Percentiles rank a stretch among this genome's conserved stretches.
phyloP scores from a whole-genome alignment of 768 basidiomycete species.

The Pulveroboletus sp. region DNA sequence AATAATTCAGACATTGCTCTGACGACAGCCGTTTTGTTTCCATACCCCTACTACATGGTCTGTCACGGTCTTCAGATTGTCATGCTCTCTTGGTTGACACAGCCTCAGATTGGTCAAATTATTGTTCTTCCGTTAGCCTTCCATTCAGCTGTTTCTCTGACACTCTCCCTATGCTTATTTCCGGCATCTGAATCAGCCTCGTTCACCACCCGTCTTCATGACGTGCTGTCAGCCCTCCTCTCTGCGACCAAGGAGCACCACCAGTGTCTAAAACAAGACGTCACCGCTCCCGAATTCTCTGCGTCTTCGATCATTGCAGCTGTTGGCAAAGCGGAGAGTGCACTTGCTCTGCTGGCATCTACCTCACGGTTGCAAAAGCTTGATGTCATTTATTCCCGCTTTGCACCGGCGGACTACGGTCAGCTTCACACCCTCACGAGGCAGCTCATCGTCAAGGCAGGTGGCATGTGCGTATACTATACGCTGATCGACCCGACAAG shows the following conservation, averaged over 20 bases:
- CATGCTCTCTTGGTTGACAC: slow-evolving; percentile 1
- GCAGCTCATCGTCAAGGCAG: slow-evolving; percentile 51
- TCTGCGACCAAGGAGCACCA: slow-evolving; percentile 45
- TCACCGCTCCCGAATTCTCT: slow-evolving; percentile 35
- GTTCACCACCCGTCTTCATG: slow-evolving; percentile 49
- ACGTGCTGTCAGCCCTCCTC: slow-evolving; percentile 46
- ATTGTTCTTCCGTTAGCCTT: slow-evolving; percentile 57
- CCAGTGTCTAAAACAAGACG: slow-evolving; percentile 39
- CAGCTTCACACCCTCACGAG: slow-evolving; percentile 48
- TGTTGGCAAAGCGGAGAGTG: slow-evolving; percentile 41
- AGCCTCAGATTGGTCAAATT: slow-evolving; percentile 41
- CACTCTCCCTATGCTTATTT: slow-evolving; percentile 52
- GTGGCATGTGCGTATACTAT: slow-evolving; percentile 63
- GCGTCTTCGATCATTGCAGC: slow-evolving; percentile 31
- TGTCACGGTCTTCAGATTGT: slow-evolving; percentile 9
- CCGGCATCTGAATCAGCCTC: slow-evolving; percentile 58
- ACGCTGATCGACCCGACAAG: slow-evolving; percentile 57
- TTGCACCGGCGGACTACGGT: slow-evolving; percentile 53
- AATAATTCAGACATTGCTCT: slow-evolving; percentile 48
- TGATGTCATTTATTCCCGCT: slow-evolving; percentile 59
- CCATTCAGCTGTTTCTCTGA: slow-evolving; percentile 54
- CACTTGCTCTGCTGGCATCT: slow-evolving; percentile 49
- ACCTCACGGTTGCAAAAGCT: slow-evolving; percentile 49
- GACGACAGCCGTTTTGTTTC: slow-evolving; percentile 56
- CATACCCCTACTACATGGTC: slow-evolving; percentile 59